Evolutionary conservation across 371 early-diverging fungal species (phyloP).

Genomic region (Lichtheimia corymbifera): DNA sequence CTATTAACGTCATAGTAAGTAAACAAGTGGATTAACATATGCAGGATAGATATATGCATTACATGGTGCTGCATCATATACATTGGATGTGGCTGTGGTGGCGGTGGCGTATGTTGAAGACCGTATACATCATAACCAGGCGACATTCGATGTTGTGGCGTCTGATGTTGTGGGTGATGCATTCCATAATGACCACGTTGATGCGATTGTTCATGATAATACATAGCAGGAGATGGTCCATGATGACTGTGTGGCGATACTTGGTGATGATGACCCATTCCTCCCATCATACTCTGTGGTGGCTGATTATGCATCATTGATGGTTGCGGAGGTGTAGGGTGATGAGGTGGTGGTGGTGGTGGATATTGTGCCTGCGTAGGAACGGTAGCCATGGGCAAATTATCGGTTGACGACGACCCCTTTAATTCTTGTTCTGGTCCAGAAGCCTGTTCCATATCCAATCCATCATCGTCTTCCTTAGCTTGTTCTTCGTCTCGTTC

Average conservation of each 20-base stretch:
- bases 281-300: not conserved
- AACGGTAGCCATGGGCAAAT: constrained; percentile 1
- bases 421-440: constrained; percentile 6
- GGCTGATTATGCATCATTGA: constrained; percentile 3
- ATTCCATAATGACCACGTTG: not conserved
- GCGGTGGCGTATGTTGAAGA: constrained; percentile 17
- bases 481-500: constrained; percentile 13
- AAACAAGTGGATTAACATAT: not conserved
- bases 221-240: constrained; percentile 13
- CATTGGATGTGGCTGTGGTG: constrained; percentile 12
- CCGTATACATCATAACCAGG: constrained; percentile 40
- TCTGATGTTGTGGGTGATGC: constrained; percentile 14
- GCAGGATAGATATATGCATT: constrained; percentile 11
- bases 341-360: constrained; percentile 4
- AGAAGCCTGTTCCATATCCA: constrained; percentile 9
- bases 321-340: constrained; percentile 14
- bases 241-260: not conserved
- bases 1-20: constrained; percentile 1
- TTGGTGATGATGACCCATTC: too few relatives aligned
- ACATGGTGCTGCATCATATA: constrained; percentile 1
- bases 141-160: constrained; percentile 2
- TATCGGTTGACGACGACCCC: constrained; percentile 13
- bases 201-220: constrained; percentile 19
- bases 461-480: constrained; percentile 14
- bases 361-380: not conserved